Evolutionary conservation across 176 grass and related monocot species (phyloP).

Genomic region (Zizania latifolia): DNA sequence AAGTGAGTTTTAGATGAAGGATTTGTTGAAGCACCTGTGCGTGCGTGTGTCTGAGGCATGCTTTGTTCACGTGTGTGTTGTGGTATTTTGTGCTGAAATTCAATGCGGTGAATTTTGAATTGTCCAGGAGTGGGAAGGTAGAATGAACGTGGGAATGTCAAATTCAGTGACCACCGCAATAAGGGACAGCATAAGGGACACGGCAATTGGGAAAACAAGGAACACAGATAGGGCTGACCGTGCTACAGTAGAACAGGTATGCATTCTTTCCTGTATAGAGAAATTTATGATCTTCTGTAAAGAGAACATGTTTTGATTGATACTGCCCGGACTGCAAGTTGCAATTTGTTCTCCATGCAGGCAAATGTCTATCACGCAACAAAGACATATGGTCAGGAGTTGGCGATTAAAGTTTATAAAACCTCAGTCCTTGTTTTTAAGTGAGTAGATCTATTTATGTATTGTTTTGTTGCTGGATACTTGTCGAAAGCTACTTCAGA

Average conservation of each 20-base stretch:
- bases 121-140: conserved; percentile 89
- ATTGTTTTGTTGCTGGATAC: background rate
- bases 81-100: background rate
- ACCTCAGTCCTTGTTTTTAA: conserved; percentile 99
- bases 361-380: conserved; percentile 99
- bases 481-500: conserved; percentile 1
- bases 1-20: too few species aligned
- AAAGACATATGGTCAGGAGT: conserved; percentile 72
- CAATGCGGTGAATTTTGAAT: conserved; percentile 12
- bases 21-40: background rate
- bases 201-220: conserved; percentile 76
- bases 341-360: conserved; percentile 26
- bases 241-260: conserved; percentile 93
- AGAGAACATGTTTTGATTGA: background rate
- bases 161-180: conserved; percentile 91
- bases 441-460: conserved; percentile 42
- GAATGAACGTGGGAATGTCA: conserved; percentile 89
- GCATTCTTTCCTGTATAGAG: background rate
- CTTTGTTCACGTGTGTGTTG: background rate
- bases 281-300: background rate
- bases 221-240: conserved; percentile 86
- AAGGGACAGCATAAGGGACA: conserved; percentile 68
- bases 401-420: conserved; percentile 96
- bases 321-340: background rate
- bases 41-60: background rate